Evolutionary conservation across 2,329 filamentous ascomycete genomes (phyloP), one percentile per base, ranked within the genome.

Genomic region (Hymenoscyphus infarciens): DNA sequence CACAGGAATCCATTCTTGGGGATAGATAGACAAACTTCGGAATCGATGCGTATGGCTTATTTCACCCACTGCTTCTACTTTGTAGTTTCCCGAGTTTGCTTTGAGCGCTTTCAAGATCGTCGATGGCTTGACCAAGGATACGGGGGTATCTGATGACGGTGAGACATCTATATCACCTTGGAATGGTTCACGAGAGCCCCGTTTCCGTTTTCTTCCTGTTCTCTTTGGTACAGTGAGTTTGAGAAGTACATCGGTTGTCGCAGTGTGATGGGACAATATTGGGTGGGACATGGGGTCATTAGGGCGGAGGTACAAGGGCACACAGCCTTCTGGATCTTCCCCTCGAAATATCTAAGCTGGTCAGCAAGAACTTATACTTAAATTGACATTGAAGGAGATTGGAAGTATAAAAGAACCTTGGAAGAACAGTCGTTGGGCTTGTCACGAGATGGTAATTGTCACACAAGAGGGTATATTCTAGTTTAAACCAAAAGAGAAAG

Each of bases 1-100:
- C 16, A 56, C 11, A 62, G 74, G 10, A 54, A 29, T 52, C 45
- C 11, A 42, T 16, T 15, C 35, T 13, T 54, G 35, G 16, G 29
- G 13, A 8, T 7, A 35, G n/a, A 49, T 22, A 19, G 15, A 10
- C 60, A 29, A 74, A 82, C 87, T 87, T 73, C 94, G 85, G 75
- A 96, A 99, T 42, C 94, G 86, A 79, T 98, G 92, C 0, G 89
- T 95, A 68, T 91, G 86, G 61, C 87, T 85, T 64, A 97, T 84
- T 22, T 86, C 76, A 7, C 92, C 92, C 2, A 93, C 82, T 1
- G 87, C 82, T 68, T 92, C 86, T 33, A 91, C 82, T 4, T 81
- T 77, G 73, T 93, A 94, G 8, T 76, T 82, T 8, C 80, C 82
- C 0, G 80, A 77, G 72, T 92, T 95, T 73, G 96, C 92, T 67